These are phyloP conservation scores for Herpetospermum pedunculosum DNA, from an alignment of 306 rosid genomes.

Conservation along the genomic window DNA sequence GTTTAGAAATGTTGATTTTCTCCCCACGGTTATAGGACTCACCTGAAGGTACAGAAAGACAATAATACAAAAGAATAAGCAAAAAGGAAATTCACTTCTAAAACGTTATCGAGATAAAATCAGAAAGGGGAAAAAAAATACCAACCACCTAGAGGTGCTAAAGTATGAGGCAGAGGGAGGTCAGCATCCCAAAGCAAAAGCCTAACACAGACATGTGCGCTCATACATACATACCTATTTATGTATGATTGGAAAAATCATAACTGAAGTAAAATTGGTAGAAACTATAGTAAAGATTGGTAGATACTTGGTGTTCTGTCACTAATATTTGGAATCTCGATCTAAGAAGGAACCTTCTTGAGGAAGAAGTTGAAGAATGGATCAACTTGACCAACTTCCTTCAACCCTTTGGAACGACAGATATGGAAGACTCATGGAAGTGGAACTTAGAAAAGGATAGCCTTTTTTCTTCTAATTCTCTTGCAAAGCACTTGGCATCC, in stretches of 20 bases:
- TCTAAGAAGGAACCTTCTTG: too few relatives aligned
- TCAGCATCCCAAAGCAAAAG: not conserved
- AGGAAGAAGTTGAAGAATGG: too few relatives aligned
- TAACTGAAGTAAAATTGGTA: not conserved
- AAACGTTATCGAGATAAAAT: not conserved
- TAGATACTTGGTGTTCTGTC: too few relatives aligned
- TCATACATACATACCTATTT: not conserved
- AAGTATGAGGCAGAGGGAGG: not conserved
- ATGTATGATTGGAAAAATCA: not conserved
- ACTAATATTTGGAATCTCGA: too few relatives aligned
- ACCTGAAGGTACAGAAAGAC: slow-evolving; percentile 35
- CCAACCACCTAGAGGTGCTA: not conserved
- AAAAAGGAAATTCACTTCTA: not conserved
- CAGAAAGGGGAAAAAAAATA: not conserved
- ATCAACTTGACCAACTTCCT: too few relatives aligned
- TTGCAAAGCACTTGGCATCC: too few relatives aligned
- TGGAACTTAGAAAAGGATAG: too few relatives aligned
- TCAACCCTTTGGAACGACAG: too few relatives aligned
- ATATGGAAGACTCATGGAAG: too few relatives aligned
- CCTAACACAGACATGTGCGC: not conserved
- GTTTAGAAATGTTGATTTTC: slow-evolving; percentile 61
- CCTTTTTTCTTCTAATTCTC: too few relatives aligned
- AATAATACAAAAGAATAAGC: not conserved
- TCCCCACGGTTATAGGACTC: slow-evolving; percentile 59
- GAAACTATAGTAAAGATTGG: not conserved